phyloP scores from a whole-genome alignment of 2,329 filamentous ascomycete genomes.

The Cercospora sesami region DNA sequence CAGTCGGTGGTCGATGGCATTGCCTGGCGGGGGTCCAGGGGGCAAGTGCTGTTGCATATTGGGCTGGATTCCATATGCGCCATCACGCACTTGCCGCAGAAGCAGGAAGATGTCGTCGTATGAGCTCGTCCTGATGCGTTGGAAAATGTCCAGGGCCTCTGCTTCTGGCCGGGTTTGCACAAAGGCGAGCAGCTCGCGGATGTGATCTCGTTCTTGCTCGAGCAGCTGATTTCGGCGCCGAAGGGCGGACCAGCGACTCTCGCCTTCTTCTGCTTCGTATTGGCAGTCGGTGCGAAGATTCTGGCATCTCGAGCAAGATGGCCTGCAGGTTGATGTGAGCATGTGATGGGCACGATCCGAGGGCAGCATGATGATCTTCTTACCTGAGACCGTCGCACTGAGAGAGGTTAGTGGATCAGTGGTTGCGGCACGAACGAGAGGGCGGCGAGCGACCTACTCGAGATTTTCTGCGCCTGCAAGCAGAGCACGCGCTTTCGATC shows the following conservation, averaged over 20 bases:
- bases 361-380: slow-evolving; percentile 6
- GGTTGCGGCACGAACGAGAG: background rate
- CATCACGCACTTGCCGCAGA: slow-evolving; percentile 27
- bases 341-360: background rate
- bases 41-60: slow-evolving; percentile 11
- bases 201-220: slow-evolving; percentile 35
- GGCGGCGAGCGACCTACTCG: slow-evolving; percentile 24
- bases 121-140: slow-evolving; percentile 31
- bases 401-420: slow-evolving; percentile 16
- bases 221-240: slow-evolving; percentile 36
- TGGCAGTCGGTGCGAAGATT: slow-evolving; percentile 35
- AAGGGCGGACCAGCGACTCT: slow-evolving; percentile 39
- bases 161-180: slow-evolving; percentile 33
- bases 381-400: slow-evolving; percentile 35
- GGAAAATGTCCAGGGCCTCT: slow-evolving; percentile 36
- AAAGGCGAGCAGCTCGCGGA: slow-evolving; percentile 33
- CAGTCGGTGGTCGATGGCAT: slow-evolving; percentile 25
- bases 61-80: slow-evolving; percentile 17
- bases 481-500: slow-evolving; percentile 35
- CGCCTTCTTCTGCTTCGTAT: slow-evolving; percentile 39
- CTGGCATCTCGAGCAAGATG: slow-evolving; percentile 35
- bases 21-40: slow-evolving; percentile 4
- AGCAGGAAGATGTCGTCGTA: slow-evolving; percentile 31
- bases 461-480: slow-evolving; percentile 33
- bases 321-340: slow-evolving; percentile 27